These are phyloP conservation scores for Hygrocybe punicea DNA, from an alignment of 768 basidiomycete genomes.

Conservation along the genomic window DNA sequence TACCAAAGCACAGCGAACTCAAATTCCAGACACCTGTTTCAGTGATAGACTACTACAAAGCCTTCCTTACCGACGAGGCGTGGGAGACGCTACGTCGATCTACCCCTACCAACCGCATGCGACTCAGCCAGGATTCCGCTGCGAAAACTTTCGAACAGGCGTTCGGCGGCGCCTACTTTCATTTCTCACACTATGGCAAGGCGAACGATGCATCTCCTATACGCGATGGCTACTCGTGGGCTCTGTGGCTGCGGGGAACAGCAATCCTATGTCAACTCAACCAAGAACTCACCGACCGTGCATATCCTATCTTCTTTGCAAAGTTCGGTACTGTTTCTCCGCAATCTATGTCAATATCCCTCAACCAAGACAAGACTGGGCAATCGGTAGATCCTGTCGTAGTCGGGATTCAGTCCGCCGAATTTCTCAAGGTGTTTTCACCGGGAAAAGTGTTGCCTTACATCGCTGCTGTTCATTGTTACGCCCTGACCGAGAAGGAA, in stretches of 20 bases:
- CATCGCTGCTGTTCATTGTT: constrained; percentile 18
- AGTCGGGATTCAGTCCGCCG: background rate
- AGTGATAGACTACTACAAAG: constrained; percentile 2
- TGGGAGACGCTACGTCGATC: constrained; percentile 3
- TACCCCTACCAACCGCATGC: background rate
- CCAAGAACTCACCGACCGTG: constrained; percentile 13
- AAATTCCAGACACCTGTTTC: constrained; percentile 5
- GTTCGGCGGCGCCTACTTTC: background rate
- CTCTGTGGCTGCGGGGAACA: constrained; percentile 11
- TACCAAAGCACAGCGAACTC: constrained; percentile 1
- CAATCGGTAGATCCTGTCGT: background rate
- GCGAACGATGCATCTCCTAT: constrained; percentile 1
- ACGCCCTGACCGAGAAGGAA: constrained; percentile 6
- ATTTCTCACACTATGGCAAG: constrained; percentile 5
- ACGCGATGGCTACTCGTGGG: constrained; percentile 1
- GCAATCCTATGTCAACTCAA: constrained; percentile 12
- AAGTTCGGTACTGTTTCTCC: background rate
- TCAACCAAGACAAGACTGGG: constrained; percentile 4
- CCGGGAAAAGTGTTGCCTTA: constrained; percentile 10
- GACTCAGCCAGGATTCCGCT: background rate
- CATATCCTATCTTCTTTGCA: constrained; percentile 4
- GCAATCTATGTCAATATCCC: constrained; percentile 1
- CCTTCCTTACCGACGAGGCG: constrained; percentile 5
- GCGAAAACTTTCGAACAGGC: constrained; percentile 4
- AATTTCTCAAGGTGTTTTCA: constrained; percentile 2